Base-by-base conservation (phyloP, 305 asterid genomes). In the Rubia tinctorum region DNA sequence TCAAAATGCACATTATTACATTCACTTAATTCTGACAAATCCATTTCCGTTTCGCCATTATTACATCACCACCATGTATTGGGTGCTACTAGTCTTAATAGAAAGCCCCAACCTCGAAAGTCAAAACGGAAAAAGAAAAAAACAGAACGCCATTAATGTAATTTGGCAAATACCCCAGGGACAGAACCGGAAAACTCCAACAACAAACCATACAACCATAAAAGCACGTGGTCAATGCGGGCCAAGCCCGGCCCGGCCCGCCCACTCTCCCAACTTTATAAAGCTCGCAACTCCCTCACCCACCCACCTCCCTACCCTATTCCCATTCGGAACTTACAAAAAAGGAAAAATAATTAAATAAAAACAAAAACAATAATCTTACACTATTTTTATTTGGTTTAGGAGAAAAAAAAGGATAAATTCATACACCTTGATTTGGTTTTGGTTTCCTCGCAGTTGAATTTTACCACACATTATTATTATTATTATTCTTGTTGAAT, bases 211-310 rank as follows among this genome's bases (percentile, higher is more conserved):
- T 60, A 11, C 30, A 64, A 37, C 15, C 18, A 18, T 13, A n/a
- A 47, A 37, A 51, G 66, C 75, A 61, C 75, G 79, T 69, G 49
- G 66, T 17, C 49, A 43, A 17, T 6, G 61, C 59, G 66, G 69
- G 42, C 63, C 70, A 8, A 14, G n/a, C 42, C 66, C 60, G n/a
- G 34, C 23, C n/a, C n/a, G n/a, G n/a, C n/a, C 69, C 45, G 61
- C 22, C 40, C 42, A 43, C 12, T 43, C 59, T 37, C 60, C 59
- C 20, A 7, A 22, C 22, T 47, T 18, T n/a, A 53, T 53, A 53
- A 53, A 53, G 60, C 23, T 53, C 60, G 60, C 60, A 53, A 6
- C 12, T 22, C 40, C 37, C 11, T 69, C 40, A n/a, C 11, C 47
- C 40, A 43, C n/a, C 27, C 61, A 15, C 9, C n/a, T 34, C 13